Conservation (phyloP, 306 rosid genomes). For the Acacia confusa region DNA sequence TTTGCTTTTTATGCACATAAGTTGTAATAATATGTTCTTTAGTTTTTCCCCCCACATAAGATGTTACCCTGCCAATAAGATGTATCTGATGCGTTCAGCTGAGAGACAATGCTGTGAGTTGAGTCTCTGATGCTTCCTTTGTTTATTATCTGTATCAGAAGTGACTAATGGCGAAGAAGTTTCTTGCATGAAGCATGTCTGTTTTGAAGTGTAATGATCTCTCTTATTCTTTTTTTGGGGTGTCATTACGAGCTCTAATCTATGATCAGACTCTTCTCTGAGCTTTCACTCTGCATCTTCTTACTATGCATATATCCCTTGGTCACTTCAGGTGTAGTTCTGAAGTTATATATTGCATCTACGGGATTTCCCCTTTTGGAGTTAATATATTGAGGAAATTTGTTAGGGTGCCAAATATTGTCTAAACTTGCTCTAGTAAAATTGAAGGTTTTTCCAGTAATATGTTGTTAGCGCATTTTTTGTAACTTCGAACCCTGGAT, state of each 20-base stretch:
- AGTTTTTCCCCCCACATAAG: background rate
- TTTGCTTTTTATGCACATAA: slow-evolving; percentile 10
- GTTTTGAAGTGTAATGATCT: background rate
- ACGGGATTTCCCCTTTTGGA: background rate
- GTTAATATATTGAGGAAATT: background rate
- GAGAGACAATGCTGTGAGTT: slow-evolving; percentile 3
- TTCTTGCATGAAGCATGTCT: background rate
- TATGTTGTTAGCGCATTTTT: too few species aligned
- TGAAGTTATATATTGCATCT: background rate
- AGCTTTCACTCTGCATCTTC: background rate
- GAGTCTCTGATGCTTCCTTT: slow-evolving; percentile 14
- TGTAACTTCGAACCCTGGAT: too few species aligned
- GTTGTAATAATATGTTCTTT: background rate
- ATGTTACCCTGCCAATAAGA: background rate
- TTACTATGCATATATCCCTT: background rate
- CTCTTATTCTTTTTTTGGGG: background rate
- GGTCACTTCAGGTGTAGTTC: background rate
- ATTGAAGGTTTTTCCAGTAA: background rate
- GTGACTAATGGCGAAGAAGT: background rate
- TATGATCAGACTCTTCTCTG: background rate
- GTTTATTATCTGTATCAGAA: background rate
- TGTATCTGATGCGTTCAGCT: slow-evolving; percentile 1
- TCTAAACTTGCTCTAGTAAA: background rate
- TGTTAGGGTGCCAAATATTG: background rate
- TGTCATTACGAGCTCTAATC: background rate